Conservation (phyloP, 2,329 filamentous ascomycete genomes). For the Verticillium zaregamsianum region DNA sequence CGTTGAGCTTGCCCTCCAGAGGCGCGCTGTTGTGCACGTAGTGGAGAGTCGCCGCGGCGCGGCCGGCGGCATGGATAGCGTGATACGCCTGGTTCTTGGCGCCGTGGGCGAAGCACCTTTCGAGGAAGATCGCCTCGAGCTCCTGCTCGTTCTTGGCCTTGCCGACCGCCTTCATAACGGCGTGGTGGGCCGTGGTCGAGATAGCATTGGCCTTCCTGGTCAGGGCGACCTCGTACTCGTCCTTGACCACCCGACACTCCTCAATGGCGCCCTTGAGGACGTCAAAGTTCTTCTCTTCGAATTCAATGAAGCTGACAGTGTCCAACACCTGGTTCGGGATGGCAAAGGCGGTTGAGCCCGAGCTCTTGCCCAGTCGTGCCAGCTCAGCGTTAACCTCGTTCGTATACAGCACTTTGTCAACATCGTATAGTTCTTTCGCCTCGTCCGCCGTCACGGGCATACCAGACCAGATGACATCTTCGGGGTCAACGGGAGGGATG, state of each 20-base stretch:
- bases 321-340: constrained; percentile 76
- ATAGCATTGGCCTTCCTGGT: constrained; percentile 69
- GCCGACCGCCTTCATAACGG: constrained; percentile 57
- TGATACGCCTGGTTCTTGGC: constrained; percentile 83
- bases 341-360: constrained; percentile 58
- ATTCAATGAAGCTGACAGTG: constrained; percentile 62
- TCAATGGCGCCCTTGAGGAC: constrained; percentile 60
- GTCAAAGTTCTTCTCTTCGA: constrained; percentile 43
- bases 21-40: constrained; percentile 77
- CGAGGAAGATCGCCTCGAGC: constrained; percentile 76
- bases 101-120: constrained; percentile 69
- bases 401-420: constrained; percentile 71
- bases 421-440: constrained; percentile 72
- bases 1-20: constrained; percentile 66
- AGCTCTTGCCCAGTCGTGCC: constrained; percentile 41
- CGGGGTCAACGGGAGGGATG: constrained; percentile 84
- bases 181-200: constrained; percentile 62
- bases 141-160: constrained; percentile 73
- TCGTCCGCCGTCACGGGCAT: constrained; percentile 74
- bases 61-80: constrained; percentile 77
- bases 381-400: constrained; percentile 74
- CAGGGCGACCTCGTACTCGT: constrained; percentile 69
- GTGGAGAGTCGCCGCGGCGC: constrained; percentile 79
- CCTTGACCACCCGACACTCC: constrained; percentile 65
- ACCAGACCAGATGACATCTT: constrained; percentile 89